Conservation (phyloP, 2,329 filamentous ascomycete species). For the Fusarium anguioides region DNA sequence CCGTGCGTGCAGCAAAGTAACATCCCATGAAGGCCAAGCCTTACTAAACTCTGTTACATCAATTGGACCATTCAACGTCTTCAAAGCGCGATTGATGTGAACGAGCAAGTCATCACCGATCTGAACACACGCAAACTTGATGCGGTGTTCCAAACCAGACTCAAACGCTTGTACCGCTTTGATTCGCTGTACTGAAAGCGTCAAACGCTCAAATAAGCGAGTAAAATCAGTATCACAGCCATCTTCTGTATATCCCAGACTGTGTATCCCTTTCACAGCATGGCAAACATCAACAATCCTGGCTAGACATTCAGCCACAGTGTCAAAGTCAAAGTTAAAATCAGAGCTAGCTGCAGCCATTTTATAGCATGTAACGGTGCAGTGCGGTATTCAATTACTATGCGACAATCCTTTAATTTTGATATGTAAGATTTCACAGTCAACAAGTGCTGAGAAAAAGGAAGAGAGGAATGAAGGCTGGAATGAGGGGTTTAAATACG, state of each 20-base stretch:
- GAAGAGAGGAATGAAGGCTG: conserved; percentile 7
- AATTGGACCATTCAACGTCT: neutral
- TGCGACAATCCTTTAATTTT: neutral
- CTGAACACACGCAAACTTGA: conserved; percentile 39
- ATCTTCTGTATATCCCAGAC: neutral
- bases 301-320: conserved; percentile 33
- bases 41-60: conserved; percentile 13
- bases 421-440: neutral
- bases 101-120: conserved; percentile 43
- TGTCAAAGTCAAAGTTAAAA: neutral
- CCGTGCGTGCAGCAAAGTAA: conserved; percentile 31
- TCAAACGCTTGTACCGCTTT: neutral
- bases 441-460: neutral
- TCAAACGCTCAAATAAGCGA: conserved; percentile 5
- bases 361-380: conserved; percentile 49
- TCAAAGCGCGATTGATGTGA: conserved; percentile 31
- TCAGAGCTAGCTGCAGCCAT: conserved; percentile 39
- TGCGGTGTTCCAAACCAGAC: neutral
- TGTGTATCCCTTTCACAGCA: conserved; percentile 19
- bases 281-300: conserved; percentile 18
- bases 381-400: conserved; percentile 4
- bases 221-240: conserved; percentile 9
- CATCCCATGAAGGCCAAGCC: conserved; percentile 36
- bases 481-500: conserved; percentile 37
- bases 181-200: conserved; percentile 8